phyloP scores from a whole-genome alignment of 1,284 basidiomycete species.

The Marasmius fiardii region DNA sequence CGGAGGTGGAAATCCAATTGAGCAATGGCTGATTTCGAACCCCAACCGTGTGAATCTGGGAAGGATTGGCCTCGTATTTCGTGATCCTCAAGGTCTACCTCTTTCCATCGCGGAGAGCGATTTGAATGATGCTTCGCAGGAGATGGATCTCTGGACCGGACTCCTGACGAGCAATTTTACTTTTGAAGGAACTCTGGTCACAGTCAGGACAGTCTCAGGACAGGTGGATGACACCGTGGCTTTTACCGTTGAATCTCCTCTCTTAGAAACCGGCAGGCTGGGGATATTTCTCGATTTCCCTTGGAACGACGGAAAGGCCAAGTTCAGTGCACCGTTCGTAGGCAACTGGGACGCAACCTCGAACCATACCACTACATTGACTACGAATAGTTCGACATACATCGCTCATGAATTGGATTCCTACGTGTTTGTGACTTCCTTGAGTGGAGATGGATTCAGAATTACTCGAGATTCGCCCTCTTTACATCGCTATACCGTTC shows the following conservation, averaged over 20 bases:
- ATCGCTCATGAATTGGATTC: constrained; percentile 41
- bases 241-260: constrained; percentile 36
- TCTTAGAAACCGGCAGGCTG: constrained; percentile 36
- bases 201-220: constrained; percentile 38
- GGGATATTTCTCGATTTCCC: constrained; percentile 59
- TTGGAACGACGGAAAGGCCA: constrained; percentile 53
- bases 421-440: constrained; percentile 40
- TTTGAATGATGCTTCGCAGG: constrained; percentile 34
- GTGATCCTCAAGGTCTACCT: constrained; percentile 24
- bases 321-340: constrained; percentile 59
- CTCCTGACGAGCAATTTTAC: constrained; percentile 43
- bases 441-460: constrained; percentile 37
- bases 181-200: constrained; percentile 31
- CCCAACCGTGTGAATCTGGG: constrained; percentile 58
- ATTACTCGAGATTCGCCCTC: constrained; percentile 38
- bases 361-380: constrained; percentile 44
- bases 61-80: constrained; percentile 44
- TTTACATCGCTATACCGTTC: constrained; percentile 44
- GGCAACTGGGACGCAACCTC: constrained; percentile 44
- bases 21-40: constrained; percentile 57
- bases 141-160: constrained; percentile 55
- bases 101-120: constrained; percentile 37
- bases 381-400: constrained; percentile 25
- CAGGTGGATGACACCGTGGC: constrained; percentile 39
- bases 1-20: constrained; percentile 44